Base-by-base conservation (phyloP, 495 filamentous ascomycete genomes). In the Hypoxylon intermedium region DNA sequence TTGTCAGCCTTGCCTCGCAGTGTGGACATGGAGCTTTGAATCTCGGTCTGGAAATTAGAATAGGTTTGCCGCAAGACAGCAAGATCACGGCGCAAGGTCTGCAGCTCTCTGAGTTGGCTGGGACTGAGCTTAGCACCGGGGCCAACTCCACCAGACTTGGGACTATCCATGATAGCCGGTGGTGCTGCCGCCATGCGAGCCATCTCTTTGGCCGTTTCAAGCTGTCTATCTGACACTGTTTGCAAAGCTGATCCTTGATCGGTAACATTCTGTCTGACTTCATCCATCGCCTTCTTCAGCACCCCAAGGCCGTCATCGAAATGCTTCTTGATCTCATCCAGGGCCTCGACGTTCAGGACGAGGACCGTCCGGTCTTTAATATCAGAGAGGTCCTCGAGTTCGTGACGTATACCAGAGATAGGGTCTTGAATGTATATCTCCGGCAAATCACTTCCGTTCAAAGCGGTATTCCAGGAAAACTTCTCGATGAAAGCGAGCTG, bases 401-500 rank as follows among this genome's bases (percentile, higher is more conserved):
- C 94, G 71, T 99, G 91, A 16, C 94, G 89, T 19, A 97, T 90
- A 3, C 94, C 95, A 6, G 93, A 97, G 9, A 97, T 82, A 5
- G 93, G 86, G 72, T 98, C 94, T 73, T 98, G 95, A 33, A 98
- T 93, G 72, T 98, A 97, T 23, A 98, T 97, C 65, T 98, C 94
- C 0, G 94, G 94, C 23, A 98, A 78, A 67, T 98, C 94, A 9
- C 85, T 86, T 18, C 95, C 94, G 69, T 98, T 93, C 65, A 87
- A 90, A 61, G 96, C 93, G 0, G 92, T 96, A 63, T 94, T 97
- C 92, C 96, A 98, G 5, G 92, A 92, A 67, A 98, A 98, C 66
- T 97, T 98, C 61, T 98, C 95, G 63, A 98, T 98, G 72, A 98
- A 98, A n/a, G 93, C 93, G 26, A 98, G 82, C 68, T 98, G 94